Base-by-base conservation (phyloP, 2,329 filamentous ascomycete genomes). In the Fusarium papillatum region DNA sequence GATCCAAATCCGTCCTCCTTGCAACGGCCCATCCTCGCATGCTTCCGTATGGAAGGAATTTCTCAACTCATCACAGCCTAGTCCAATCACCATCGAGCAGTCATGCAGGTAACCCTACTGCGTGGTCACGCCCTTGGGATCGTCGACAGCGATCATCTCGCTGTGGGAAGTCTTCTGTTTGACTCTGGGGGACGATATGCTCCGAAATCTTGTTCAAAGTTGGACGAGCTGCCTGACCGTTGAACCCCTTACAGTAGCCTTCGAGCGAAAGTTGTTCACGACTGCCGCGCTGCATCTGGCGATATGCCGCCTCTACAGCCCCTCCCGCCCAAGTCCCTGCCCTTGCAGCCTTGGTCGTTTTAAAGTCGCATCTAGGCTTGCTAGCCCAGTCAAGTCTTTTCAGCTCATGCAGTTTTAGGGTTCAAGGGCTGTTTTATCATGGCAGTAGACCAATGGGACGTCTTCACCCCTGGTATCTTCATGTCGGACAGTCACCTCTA, bases 401-500 rank as follows among this genome's bases (percentile, higher is more conserved):
- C 77, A 79, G 77, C 77, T 77, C 71, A 70, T 72, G 76, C 74
- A 76, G 26, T 36, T 55, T 17, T 13, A 31, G 10, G 41, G 39
- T n/a, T 55, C 39, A 63, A 65, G 64, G 46, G 38, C 63, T 38
- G 70, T 66, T 65, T 63, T 61, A 68, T 57, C 41, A 34, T 22
- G 22, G 10, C 2, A 53, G 13, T 53, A 24, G 5, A 10, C 77
- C 77, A 79, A 78, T 79, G 7, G 48, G 34, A 39, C 14, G 22
- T 5, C 11, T 6, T 31, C 41, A 36, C 70, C 76, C 77, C 77
- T 79, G 68, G 50, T 48, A 57, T 48, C 43, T 66, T 39, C 59
- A 73, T n/a, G 24, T n/a, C 7, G 22, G 65, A 55, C 29, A 55
- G 62, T 31, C 55, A 41, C 41, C 68, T 71, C 68, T 63, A 66